Conservation (phyloP, 2,329 filamentous ascomycete species). For the Fusarium protoensiforme region DNA sequence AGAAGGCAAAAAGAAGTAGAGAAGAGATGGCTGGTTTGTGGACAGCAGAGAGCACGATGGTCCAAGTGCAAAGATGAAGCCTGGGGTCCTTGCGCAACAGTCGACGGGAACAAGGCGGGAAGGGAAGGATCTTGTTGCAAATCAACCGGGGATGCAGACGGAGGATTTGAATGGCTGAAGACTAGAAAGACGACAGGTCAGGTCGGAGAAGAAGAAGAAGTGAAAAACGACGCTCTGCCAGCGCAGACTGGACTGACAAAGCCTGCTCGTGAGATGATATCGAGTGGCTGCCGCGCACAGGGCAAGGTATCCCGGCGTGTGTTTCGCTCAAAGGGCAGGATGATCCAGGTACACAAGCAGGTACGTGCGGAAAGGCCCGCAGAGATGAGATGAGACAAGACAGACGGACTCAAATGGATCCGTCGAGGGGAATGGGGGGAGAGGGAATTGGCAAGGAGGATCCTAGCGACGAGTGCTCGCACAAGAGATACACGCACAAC, state of each 20-base stretch:
- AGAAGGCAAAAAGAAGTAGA: conserved; percentile 9
- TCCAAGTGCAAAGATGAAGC: conserved; percentile 25
- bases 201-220: conserved; percentile 4
- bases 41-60: conserved; percentile 5
- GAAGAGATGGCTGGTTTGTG: conserved; percentile 12
- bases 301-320: conserved; percentile 37
- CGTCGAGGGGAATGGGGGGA: neutral
- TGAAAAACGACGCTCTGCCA: conserved; percentile 16
- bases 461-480: neutral
- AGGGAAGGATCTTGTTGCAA: conserved; percentile 28
- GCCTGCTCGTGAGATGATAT: conserved; percentile 19
- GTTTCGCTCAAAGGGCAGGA: conserved; percentile 41
- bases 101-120: conserved; percentile 32
- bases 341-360: conserved; percentile 38
- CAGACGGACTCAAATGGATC: neutral
- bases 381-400: conserved; percentile 8
- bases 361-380: conserved; percentile 32
- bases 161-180: conserved; percentile 17
- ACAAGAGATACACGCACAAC: neutral
- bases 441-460: conserved; percentile 1
- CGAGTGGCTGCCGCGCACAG: conserved; percentile 29
- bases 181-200: neutral
- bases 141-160: conserved; percentile 11
- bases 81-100: conserved; percentile 21
- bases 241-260: conserved; percentile 39